Conservation (phyloP, 345 rosid species). For the Chamaenerion angustifolium region DNA sequence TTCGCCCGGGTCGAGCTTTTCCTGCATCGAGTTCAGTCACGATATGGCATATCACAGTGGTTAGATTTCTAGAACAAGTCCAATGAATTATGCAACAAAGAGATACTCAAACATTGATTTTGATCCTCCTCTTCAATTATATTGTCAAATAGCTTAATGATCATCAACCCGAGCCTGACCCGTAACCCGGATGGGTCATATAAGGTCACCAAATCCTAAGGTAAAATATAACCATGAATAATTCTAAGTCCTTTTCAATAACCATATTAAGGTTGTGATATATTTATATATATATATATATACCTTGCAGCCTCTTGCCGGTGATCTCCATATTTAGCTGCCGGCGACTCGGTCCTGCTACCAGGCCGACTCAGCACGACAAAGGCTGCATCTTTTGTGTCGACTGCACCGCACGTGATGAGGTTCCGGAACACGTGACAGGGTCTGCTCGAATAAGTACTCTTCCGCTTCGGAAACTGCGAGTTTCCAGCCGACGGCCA, state of each 20-base stretch:
- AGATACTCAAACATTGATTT: too few species aligned
- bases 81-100: too few species aligned
- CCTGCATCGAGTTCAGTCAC: constrained; percentile 10
- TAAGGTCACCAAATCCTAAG: too few species aligned
- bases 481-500: constrained; percentile 10
- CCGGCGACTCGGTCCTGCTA: not conserved
- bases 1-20: constrained; percentile 28
- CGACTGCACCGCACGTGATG: constrained; percentile 37
- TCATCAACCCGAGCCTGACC: too few species aligned
- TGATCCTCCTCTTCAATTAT: too few species aligned
- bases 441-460: constrained; percentile 24
- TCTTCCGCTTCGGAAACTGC: constrained; percentile 19
- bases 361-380: constrained; percentile 16
- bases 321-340: not conserved
- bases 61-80: too few species aligned
- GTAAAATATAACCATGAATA: too few species aligned
- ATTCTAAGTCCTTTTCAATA: constrained; percentile 1
- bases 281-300: too few species aligned
- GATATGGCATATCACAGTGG: too few species aligned
- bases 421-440: constrained; percentile 31
- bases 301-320: constrained; percentile 1
- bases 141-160: too few species aligned
- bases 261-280: not conserved
- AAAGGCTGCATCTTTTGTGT: constrained; percentile 32
- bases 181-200: too few species aligned